phyloP scores from a whole-genome alignment of 1,284 basidiomycete species.

The Cryptococcus hybrid region DNA sequence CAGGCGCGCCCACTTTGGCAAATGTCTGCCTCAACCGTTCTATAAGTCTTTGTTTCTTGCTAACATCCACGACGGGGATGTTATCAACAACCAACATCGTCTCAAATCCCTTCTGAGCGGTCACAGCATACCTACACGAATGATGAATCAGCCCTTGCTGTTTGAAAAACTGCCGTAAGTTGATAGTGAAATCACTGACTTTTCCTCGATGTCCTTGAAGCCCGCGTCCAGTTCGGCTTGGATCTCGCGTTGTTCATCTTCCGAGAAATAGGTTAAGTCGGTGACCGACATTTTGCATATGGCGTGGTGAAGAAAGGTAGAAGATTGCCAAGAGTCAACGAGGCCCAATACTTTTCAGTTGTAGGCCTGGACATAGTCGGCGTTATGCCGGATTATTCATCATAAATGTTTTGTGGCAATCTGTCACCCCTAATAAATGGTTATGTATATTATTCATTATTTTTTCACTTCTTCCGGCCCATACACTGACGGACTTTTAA shows the following conservation, averaged over 20 bases:
- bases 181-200: conserved; percentile 56
- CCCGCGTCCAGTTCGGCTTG: conserved; percentile 55
- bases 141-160: conserved; percentile 8
- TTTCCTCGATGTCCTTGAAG: conserved; percentile 90
- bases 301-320: too few species aligned
- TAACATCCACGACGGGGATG: conserved; percentile 78
- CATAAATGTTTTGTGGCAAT: too few species aligned
- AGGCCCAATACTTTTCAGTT: too few species aligned
- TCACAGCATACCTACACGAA: conserved; percentile 69
- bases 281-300: conserved; percentile 13
- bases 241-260: conserved; percentile 66
- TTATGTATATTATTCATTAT: too few species aligned
- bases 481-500: too few species aligned
- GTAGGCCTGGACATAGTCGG: too few species aligned
- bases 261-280: conserved; percentile 22
- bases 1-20: conserved; percentile 68
- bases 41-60: conserved; percentile 72
- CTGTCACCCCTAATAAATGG: too few species aligned
- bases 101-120: conserved; percentile 76
- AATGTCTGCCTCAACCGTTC: conserved; percentile 80
- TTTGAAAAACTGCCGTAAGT: too few species aligned
- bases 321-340: too few species aligned
- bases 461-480: too few species aligned
- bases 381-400: too few species aligned
- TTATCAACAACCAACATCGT: conserved; percentile 84